Evolutionary conservation across 805 yeast species (phyloP).

Genomic region (Cyberlindnera japonica): DNA sequence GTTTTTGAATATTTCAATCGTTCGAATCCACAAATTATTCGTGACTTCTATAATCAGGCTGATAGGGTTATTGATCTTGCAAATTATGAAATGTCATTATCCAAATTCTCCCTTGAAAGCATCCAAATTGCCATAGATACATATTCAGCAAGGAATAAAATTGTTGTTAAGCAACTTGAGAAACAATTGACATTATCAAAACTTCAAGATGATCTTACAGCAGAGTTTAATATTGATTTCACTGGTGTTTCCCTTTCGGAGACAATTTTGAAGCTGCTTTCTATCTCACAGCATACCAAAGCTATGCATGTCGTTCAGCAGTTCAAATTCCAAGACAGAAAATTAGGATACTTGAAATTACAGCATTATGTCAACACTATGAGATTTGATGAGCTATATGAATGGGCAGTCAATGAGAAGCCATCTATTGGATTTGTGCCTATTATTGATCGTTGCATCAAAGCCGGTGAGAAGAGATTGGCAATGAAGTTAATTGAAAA

Average conservation of each 20-base stretch:
- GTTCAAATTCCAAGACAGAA: slow-evolving; percentile 54
- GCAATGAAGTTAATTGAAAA: slow-evolving; percentile 19
- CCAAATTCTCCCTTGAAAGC: slow-evolving; percentile 13
- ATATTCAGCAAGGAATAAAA: slow-evolving; percentile 30
- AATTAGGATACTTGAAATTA: slow-evolving; percentile 52
- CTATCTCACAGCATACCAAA: slow-evolving; percentile 44
- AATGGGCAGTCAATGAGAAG: slow-evolving; percentile 47
- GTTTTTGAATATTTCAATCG: slow-evolving; percentile 33
- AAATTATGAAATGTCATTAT: slow-evolving; percentile 34
- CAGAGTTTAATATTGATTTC: slow-evolving; percentile 39
- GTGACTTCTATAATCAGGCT: slow-evolving; percentile 60
- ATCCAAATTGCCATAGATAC: slow-evolving; percentile 23
- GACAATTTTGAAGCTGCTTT: slow-evolving; percentile 44
- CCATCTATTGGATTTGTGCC: slow-evolving; percentile 73
- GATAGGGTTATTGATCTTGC: slow-evolving; percentile 52
- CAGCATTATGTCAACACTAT: slow-evolving; percentile 41
- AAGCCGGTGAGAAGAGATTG: slow-evolving; percentile 14
- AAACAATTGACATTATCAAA: slow-evolving; percentile 42
- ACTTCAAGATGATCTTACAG: slow-evolving; percentile 42
- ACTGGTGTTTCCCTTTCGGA: slow-evolving; percentile 42
- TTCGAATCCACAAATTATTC: slow-evolving; percentile 36
- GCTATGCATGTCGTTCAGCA: slow-evolving; percentile 48
- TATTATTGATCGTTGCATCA: slow-evolving; percentile 33
- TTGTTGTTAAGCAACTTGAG: slow-evolving; percentile 38
- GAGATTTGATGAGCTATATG: slow-evolving; percentile 54